Evolutionary conservation across 306 rosid species (phyloP).

Genomic region (Bauhinia variegata): DNA sequence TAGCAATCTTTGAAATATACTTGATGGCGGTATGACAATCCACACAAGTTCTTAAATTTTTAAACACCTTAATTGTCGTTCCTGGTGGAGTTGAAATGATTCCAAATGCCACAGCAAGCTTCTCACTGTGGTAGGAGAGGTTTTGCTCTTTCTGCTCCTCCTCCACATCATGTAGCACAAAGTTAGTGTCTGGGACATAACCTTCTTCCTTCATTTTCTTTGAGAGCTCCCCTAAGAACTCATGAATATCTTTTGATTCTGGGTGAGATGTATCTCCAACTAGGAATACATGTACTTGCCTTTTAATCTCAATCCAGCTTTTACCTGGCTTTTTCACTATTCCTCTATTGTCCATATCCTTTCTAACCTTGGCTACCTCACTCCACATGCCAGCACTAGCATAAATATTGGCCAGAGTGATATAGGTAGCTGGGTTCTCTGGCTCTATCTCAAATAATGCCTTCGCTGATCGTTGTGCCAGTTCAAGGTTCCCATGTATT

Average conservation of each 20-base stretch:
- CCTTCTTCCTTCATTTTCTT: conserved; percentile 71
- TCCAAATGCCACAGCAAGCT: conserved; percentile 72
- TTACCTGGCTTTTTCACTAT: conserved; percentile 61
- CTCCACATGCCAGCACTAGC: conserved; percentile 66
- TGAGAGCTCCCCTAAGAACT: conserved; percentile 50
- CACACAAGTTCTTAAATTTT: conserved; percentile 72
- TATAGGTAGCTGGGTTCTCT: conserved; percentile 68
- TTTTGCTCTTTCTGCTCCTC: conserved; percentile 71
- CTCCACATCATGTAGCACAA: conserved; percentile 68
- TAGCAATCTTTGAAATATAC: conserved; percentile 52
- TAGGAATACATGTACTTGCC: conserved; percentile 55
- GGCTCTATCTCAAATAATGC: conserved; percentile 71
- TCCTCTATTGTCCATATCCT: conserved; percentile 53
- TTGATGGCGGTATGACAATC: conserved; percentile 70
- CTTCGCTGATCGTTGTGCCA: conserved; percentile 63
- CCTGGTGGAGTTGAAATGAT: conserved; percentile 69
- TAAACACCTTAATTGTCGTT: conserved; percentile 59
- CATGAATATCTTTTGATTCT: conserved; percentile 55
- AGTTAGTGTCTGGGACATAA: conserved; percentile 66
- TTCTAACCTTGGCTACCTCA: conserved; percentile 58
- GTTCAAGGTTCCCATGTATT: conserved; percentile 63
- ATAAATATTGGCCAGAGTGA: conserved; percentile 67
- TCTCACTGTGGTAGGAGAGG: conserved; percentile 71
- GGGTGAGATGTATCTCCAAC: conserved; percentile 70
- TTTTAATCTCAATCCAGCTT: conserved; percentile 74